Base-by-base conservation (phyloP, 2,329 filamentous ascomycete genomes). In the Diaporthe aspalathi region DNA sequence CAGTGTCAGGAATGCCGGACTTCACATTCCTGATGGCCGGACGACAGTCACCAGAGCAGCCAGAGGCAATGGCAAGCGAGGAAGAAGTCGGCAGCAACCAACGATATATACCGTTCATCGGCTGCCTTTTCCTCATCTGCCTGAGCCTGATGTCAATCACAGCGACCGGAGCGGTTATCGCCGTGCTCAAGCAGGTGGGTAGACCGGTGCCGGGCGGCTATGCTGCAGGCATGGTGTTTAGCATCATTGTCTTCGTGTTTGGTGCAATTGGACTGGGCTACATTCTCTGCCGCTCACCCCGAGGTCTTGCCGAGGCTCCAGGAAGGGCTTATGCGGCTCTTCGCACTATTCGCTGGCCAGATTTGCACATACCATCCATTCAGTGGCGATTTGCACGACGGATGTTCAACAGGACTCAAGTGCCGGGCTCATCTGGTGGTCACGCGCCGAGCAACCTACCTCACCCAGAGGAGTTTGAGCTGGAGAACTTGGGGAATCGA, bases 391-490 rank as follows among this genome's bases (percentile, higher is more conserved):
- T 7, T 2, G 1, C 22, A 16, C 32, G 14, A 3, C 50, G 29
- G 47, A 38, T 32, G 8, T 20, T 22, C 8, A 2, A 14, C 29
- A 54, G 52, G 3, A 5, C 6, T 5, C 50, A 1, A 38, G 9
- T 38, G 35, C 35, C 35, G 7, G 35, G 35, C 35, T 12, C 52
- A 7, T 7, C 53, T 40, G 20, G 12, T 9, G 3, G n/a, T 2
- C 53, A 17, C 2, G 35, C 27, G 16, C 24, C 32, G 14, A 16
- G 52, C 12, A 8, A 47, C 14, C 20, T 68, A 29, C 24, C 67
- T 60, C 50, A 38, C 3, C 40, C 50, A 52, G 40, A 70, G 45
- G 70, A 66, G 7, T 38, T 66, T 8, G 70, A 72, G 60, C 20
- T 72, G 17, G 57, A 29, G 3, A 7, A 57, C 14, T 8, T 70